phyloP scores from a whole-genome alignment of 768 basidiomycete species.

The Hygrophoropsis aurantiaca region DNA sequence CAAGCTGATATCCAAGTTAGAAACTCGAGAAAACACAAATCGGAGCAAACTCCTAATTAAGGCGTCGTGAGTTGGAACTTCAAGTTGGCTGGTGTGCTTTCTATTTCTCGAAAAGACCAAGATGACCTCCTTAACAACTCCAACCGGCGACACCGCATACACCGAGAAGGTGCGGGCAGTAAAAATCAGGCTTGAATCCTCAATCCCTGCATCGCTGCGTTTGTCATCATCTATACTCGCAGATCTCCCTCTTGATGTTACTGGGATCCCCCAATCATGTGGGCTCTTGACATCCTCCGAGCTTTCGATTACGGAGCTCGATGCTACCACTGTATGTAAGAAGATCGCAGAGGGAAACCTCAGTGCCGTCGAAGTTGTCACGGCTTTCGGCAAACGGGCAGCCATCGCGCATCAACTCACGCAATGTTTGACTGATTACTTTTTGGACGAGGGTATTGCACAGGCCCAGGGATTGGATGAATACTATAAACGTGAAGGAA shows the following conservation, averaged over 20 bases:
- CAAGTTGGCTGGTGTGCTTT: no score
- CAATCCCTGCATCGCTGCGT: neutral
- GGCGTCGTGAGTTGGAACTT: no score
- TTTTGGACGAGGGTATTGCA: conserved; percentile 34
- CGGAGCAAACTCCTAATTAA: no score
- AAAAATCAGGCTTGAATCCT: neutral
- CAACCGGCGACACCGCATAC: neutral
- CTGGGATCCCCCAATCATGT: conserved; percentile 16
- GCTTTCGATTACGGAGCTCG: conserved; percentile 24
- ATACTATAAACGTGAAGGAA: conserved; percentile 30
- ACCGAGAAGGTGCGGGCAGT: neutral
- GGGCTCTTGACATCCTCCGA: conserved; percentile 21
- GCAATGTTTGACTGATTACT: conserved; percentile 35
- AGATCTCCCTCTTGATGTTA: conserved; percentile 15
- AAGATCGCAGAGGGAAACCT: conserved; percentile 21
- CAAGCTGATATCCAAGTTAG: no score
- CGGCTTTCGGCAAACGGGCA: conserved; percentile 42
- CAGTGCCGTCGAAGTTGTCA: conserved; percentile 33
- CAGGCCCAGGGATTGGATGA: conserved; percentile 38
- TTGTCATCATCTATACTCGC: neutral
- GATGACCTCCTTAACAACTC: neutral
- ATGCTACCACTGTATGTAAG: conserved; percentile 27
- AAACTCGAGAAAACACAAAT: no score
- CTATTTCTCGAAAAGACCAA: no score
- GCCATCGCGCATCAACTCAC: conserved; percentile 44